Evolutionary conservation across 768 basidiomycete genomes (phyloP).

Genomic region (Suillus americanus): DNA sequence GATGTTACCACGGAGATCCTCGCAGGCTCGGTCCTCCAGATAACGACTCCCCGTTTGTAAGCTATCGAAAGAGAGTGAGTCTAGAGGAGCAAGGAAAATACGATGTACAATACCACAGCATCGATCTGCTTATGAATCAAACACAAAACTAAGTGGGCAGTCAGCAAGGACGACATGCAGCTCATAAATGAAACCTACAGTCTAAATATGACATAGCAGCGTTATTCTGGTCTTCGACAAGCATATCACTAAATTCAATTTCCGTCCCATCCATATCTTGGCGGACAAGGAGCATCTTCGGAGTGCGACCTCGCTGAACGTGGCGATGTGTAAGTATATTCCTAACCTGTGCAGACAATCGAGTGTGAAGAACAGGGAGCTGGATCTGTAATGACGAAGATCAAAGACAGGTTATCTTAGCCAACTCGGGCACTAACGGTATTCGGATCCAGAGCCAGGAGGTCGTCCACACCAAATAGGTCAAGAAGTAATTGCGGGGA

Average conservation of each 20-base stretch:
- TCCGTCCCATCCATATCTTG: slow-evolving; percentile 93
- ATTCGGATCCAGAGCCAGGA: slow-evolving; percentile 63
- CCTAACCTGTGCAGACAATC: slow-evolving; percentile 79
- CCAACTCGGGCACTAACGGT: slow-evolving; percentile 48
- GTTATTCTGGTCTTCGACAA: slow-evolving; percentile 96
- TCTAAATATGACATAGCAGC: slow-evolving; percentile 91
- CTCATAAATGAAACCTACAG: slow-evolving; percentile 50
- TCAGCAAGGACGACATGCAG: not conserved
- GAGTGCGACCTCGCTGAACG: slow-evolving; percentile 49
- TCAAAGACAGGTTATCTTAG: slow-evolving; percentile 1
- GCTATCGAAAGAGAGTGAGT: slow-evolving; percentile 18
- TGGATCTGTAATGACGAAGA: slow-evolving; percentile 44
- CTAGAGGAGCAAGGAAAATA: not conserved
- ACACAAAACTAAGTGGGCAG: slow-evolving; percentile 26
- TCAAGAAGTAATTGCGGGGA: slow-evolving; percentile 83
- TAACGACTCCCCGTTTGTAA: slow-evolving; percentile 31
- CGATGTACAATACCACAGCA: slow-evolving; percentile 22
- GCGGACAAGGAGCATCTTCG: slow-evolving; percentile 74
- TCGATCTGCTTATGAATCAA: slow-evolving; percentile 34
- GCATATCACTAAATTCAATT: slow-evolving; percentile 95
- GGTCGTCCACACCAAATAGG: slow-evolving; percentile 81
- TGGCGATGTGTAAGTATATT: slow-evolving; percentile 78
- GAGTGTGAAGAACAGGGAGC: slow-evolving; percentile 70
- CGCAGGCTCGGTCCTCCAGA: slow-evolving; percentile 25
- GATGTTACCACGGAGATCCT: slow-evolving; percentile 33